A percentile compares a stretch with the other conserved stretches of the same genome.
phyloP scores from a whole-genome alignment of 2,329 filamentous ascomycete species.

The Xylaria sp. region DNA sequence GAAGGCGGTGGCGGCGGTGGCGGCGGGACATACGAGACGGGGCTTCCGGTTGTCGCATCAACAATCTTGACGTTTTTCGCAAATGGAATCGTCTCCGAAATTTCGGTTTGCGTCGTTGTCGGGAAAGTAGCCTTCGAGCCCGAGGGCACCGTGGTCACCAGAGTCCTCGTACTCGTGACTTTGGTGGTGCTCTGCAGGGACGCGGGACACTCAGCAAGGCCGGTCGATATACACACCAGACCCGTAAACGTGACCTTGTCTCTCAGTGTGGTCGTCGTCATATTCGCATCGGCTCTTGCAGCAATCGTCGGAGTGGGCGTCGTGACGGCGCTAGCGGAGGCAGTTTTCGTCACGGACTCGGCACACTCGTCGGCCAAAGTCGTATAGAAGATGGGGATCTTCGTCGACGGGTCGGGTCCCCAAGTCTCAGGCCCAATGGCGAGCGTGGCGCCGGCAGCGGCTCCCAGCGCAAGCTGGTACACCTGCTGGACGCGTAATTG shows the following conservation, averaged over 20 bases:
- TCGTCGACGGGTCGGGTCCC: slow-evolving; percentile 54
- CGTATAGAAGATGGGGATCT: slow-evolving; percentile 59
- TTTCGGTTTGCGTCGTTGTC: slow-evolving; percentile 39
- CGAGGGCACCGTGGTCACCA: slow-evolving; percentile 47
- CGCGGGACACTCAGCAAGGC: slow-evolving; percentile 55
- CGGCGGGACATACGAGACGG: slow-evolving; percentile 49
- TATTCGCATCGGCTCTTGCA: slow-evolving; percentile 15
- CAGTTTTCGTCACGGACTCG: slow-evolving; percentile 32
- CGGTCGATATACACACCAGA: slow-evolving; percentile 49
- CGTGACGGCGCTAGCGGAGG: slow-evolving; percentile 21
- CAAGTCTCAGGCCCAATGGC: slow-evolving; percentile 51
- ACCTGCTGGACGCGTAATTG: slow-evolving; percentile 52
- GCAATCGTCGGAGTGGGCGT: slow-evolving; percentile 31
- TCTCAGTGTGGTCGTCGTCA: slow-evolving; percentile 48
- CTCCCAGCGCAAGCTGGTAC: slow-evolving; percentile 59
- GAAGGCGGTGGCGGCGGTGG: slow-evolving; percentile 42
- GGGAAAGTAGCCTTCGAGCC: slow-evolving; percentile 50
- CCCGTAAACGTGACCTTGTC: slow-evolving; percentile 50
- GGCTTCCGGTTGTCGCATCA: slow-evolving; percentile 49
- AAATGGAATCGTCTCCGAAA: slow-evolving; percentile 48
- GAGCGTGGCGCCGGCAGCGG: slow-evolving; percentile 58
- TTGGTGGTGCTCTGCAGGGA: slow-evolving; percentile 54
- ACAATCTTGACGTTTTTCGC: slow-evolving; percentile 47
- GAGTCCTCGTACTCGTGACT: slow-evolving; percentile 46
- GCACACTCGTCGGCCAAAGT: slow-evolving; percentile 53